Conservation (phyloP, 768 basidiomycete species). For the Mrakia hoshinonis region DNA sequence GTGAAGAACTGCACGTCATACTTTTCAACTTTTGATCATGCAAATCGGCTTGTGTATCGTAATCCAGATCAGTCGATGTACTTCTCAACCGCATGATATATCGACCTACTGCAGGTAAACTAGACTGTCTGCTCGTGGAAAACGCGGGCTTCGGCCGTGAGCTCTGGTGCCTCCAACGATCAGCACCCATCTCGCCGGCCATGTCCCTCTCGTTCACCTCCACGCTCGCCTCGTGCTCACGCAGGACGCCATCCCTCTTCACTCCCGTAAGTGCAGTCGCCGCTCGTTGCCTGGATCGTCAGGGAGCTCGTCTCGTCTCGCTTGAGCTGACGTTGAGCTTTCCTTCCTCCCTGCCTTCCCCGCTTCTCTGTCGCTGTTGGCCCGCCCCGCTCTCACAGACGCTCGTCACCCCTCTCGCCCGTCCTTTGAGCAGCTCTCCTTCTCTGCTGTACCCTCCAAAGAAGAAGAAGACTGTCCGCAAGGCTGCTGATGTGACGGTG, state of each 20-base stretch:
- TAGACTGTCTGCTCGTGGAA: too few relatives aligned
- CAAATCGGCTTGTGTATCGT: too few relatives aligned
- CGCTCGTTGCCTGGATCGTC: too few relatives aligned
- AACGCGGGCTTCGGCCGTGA: too few relatives aligned
- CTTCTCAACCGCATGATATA: too few relatives aligned
- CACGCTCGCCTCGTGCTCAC: neutral
- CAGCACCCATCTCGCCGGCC: neutral
- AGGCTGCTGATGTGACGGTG: neutral
- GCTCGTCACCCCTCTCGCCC: neutral
- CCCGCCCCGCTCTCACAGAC: neutral
- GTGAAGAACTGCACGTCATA: too few relatives aligned
- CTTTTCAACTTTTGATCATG: too few relatives aligned
- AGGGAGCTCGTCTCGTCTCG: too few relatives aligned
- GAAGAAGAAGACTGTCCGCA: neutral
- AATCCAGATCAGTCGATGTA: too few relatives aligned
- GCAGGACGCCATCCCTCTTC: neutral
- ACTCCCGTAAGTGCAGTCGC: neutral
- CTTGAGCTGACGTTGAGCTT: neutral
- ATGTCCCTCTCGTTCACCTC: neutral
- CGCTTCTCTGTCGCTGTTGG: neutral
- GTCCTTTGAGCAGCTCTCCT: neutral
- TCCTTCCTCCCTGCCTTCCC: neutral
- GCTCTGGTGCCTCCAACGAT: neutral
- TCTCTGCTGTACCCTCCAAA: neutral
- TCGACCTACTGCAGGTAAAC: too few relatives aligned